phyloP scores from a whole-genome alignment of 345 rosid species.

The Abelmoschus esculentus region DNA sequence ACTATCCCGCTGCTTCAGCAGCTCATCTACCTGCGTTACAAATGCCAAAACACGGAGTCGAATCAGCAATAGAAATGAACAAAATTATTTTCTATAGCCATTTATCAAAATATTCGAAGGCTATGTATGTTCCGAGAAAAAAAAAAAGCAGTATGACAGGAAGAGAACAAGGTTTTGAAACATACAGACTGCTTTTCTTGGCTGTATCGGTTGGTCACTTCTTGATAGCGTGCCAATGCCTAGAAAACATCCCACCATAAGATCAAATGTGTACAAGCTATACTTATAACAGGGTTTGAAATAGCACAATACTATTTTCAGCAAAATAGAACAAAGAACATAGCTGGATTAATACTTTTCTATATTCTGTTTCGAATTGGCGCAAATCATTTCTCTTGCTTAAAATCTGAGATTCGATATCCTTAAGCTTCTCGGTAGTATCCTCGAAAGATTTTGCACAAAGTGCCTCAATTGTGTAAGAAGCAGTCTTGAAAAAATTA shows the following conservation, averaged over 20 bases:
- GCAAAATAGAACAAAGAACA: background rate
- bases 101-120: no score
- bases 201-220: conserved; percentile 81
- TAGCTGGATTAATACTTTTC: conserved; percentile 45
- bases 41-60: conserved; percentile 7
- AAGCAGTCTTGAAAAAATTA: conserved; percentile 90
- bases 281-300: background rate
- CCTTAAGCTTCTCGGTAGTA: conserved; percentile 70
- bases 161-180: conserved; percentile 12
- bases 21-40: conserved; percentile 67
- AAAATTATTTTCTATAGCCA: background rate
- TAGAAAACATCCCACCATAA: conserved; percentile 26
- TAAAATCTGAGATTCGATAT: conserved; percentile 76
- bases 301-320: background rate
- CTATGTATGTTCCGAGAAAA: no score
- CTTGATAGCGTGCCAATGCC: conserved; percentile 97
- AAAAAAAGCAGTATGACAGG: no score
- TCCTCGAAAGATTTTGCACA: conserved; percentile 78
- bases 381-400: conserved; percentile 87
- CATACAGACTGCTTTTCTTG: conserved; percentile 89
- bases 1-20: conserved; percentile 73
- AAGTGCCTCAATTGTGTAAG: conserved; percentile 91
- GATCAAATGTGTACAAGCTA: background rate
- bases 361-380: conserved; percentile 88
- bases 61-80: background rate